Base-by-base conservation (phyloP, 345 rosid species). In the Bruguiera gymnorhiza region DNA sequence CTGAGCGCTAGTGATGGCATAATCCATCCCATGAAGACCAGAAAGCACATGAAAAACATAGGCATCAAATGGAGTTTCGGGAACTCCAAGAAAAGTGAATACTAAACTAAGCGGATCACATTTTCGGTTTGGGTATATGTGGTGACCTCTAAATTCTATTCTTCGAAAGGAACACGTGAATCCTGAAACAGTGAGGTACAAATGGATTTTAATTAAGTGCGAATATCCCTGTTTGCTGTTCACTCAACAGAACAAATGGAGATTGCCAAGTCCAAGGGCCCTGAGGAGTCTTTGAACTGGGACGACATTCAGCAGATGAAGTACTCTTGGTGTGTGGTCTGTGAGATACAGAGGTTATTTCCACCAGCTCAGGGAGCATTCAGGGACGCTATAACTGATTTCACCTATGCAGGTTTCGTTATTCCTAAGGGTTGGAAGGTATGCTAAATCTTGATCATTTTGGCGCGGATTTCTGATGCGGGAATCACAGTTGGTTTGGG, bases 371-470 rank as follows among this genome's bases (percentile, higher is more conserved):
- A 4, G 15, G 68, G 68, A 8, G 29, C 55, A 7, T 65, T 50
- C 50, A 31, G 68, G 50, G 68, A 65, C 37, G 68, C 24, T 18
- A 65, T 15, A 48, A 13, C n/a, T 15, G 68, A 65, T 29, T 50
- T 46, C 57, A 16, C 36, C 9, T 65, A 11, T 29, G n/a, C 32
- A 23, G 58, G 57, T 46, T 65, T 15, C 50, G 15, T 31, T 18
- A 65, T 65, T 50, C 68, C 68, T 1, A 65, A 65, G 48, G 68
- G 68, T n/a, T 19, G 55, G 55, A 65, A 65, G 68, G 68, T 65
- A 65, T 2, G 46, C 46, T 11, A 2, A 13, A 10, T 39, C 46
- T 11, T 10, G 46, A 39, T 39, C 46, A 39, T 39, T 39, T 39
- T 39, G 46, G 15, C 46, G 3, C 16, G 3, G 46, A 39, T 39